phyloP scores from a whole-genome alignment of 176 grass and related monocot genomes.

The Bromus sterilis region DNA sequence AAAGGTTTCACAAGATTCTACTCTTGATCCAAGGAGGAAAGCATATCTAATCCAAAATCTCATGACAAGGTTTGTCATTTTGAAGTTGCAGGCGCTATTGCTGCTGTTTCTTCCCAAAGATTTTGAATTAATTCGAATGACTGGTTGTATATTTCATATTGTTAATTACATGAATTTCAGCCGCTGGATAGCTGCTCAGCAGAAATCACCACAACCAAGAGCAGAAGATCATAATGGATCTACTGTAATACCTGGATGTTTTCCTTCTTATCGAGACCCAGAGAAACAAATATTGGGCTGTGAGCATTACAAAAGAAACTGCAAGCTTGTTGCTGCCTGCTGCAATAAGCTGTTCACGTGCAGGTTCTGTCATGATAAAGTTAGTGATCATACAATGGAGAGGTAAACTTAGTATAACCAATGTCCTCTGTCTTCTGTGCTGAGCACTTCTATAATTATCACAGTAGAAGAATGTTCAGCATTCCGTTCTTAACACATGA shows the following conservation, averaged over 20 bases:
- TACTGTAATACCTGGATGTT: constrained; percentile 31
- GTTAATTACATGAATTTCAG: constrained; percentile 37
- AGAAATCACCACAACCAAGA: constrained; percentile 46
- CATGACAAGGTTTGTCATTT: constrained; percentile 69
- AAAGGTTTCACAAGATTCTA: constrained; percentile 82
- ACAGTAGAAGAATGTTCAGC: not conserved
- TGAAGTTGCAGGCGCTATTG: not conserved
- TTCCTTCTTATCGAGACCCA: constrained; percentile 61
- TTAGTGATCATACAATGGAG: constrained; percentile 84
- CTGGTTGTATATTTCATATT: not conserved
- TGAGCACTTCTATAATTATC: not conserved
- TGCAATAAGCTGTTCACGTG: constrained; percentile 93
- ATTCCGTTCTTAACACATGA: not conserved
- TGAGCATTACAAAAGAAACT: constrained; percentile 94
- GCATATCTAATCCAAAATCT: constrained; percentile 97
- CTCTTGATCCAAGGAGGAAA: constrained; percentile 77
- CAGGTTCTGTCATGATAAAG: constrained; percentile 91
- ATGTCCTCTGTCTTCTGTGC: not conserved
- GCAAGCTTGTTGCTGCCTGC: constrained; percentile 79
- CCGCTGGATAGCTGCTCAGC: constrained; percentile 91
- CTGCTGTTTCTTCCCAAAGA: not conserved
- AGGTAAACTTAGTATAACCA: constrained; percentile 39
- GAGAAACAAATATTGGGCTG: constrained; percentile 71
- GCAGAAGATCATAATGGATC: constrained; percentile 12
- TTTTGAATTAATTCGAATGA: not conserved